Evolutionary conservation across 2,329 filamentous ascomycete species (phyloP).

Genomic region (Colletotrichum spinosum): DNA sequence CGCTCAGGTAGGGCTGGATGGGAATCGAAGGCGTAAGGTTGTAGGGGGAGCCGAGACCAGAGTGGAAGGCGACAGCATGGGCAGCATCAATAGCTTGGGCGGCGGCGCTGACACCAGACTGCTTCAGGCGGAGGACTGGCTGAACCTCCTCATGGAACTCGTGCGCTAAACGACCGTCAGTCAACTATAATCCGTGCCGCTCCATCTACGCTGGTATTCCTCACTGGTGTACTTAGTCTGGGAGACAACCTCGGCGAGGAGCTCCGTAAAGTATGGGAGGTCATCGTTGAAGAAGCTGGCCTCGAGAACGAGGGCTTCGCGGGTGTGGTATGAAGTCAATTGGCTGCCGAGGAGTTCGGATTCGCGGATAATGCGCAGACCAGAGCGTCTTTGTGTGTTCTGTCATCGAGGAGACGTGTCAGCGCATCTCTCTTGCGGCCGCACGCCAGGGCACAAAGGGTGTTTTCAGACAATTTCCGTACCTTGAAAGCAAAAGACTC

Average conservation of each 20-base stretch:
- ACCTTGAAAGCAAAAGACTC: conserved; percentile 99
- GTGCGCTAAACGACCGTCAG: conserved; percentile 69
- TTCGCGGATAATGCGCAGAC: conserved; percentile 93
- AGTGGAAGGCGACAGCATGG: conserved; percentile 91
- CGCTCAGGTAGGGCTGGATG: conserved; percentile 83
- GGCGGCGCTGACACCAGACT: conserved; percentile 73
- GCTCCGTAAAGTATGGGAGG: conserved; percentile 96
- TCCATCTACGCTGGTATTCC: conserved; percentile 45
- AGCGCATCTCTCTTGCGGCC: conserved; percentile 16
- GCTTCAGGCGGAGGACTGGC: conserved; percentile 79
- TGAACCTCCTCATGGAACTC: conserved; percentile 92
- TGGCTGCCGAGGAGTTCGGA: conserved; percentile 93
- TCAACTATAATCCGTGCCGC: neutral
- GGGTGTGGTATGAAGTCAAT: conserved; percentile 88
- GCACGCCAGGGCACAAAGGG: conserved; percentile 4
- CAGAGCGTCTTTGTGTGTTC: conserved; percentile 90
- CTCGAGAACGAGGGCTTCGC: conserved; percentile 91
- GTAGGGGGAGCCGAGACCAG: conserved; percentile 84
- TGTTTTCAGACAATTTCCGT: conserved; percentile 41
- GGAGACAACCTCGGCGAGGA: conserved; percentile 90
- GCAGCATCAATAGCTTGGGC: conserved; percentile 86
- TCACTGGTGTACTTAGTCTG: conserved; percentile 87
- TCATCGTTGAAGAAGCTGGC: conserved; percentile 96
- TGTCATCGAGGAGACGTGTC: conserved; percentile 51
- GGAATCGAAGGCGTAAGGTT: conserved; percentile 79